Conservation (phyloP, 2,329 filamentous ascomycete species). For the Aspergillus versicolor region DNA sequence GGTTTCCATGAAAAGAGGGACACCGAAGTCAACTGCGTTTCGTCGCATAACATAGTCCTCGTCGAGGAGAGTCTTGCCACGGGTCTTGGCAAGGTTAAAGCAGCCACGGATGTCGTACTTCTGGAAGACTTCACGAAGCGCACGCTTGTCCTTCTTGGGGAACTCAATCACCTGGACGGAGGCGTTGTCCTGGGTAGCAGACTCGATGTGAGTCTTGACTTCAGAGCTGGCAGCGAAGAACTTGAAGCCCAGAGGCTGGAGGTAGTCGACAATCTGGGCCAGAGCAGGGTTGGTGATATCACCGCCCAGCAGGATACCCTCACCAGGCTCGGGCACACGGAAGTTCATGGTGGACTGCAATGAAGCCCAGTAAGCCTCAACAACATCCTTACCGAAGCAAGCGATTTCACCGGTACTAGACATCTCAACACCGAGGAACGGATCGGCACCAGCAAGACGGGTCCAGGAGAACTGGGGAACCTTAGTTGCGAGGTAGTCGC, state of each 20-base stretch:
- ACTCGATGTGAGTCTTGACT: conserved; percentile 82
- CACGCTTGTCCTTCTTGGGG: conserved; percentile 93
- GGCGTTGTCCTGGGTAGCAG: conserved; percentile 63
- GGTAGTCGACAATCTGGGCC: conserved; percentile 77
- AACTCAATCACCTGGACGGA: conserved; percentile 91
- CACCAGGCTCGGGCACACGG: conserved; percentile 88
- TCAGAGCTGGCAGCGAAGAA: conserved; percentile 79
- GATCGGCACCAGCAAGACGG: conserved; percentile 91
- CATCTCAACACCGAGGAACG: conserved; percentile 98
- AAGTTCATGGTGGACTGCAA: conserved; percentile 99
- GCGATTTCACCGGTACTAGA: conserved; percentile 95
- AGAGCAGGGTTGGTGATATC: conserved; percentile 71
- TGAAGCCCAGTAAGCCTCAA: conserved; percentile 97
- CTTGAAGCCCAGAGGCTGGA: conserved; percentile 90
- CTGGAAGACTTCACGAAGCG: conserved; percentile 89
- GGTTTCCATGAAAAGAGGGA: conserved; percentile 97
- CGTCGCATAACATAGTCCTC: conserved; percentile 98
- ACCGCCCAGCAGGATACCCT: conserved; percentile 92
- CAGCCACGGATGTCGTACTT: conserved; percentile 95
- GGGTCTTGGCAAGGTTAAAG: conserved; percentile 86
- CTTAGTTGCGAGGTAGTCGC: conserved; percentile 93
- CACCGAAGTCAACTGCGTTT: conserved; percentile 97
- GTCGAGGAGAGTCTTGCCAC: conserved; percentile 81
- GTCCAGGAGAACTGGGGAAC: conserved; percentile 99
- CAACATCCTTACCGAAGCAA: conserved; percentile 92